Percentiles rank a stretch among this genome's conserved stretches.
phyloP scores from a whole-genome alignment of 225 moss, liverwort and hornwort genomes.

The Bryum argenteum region DNA sequence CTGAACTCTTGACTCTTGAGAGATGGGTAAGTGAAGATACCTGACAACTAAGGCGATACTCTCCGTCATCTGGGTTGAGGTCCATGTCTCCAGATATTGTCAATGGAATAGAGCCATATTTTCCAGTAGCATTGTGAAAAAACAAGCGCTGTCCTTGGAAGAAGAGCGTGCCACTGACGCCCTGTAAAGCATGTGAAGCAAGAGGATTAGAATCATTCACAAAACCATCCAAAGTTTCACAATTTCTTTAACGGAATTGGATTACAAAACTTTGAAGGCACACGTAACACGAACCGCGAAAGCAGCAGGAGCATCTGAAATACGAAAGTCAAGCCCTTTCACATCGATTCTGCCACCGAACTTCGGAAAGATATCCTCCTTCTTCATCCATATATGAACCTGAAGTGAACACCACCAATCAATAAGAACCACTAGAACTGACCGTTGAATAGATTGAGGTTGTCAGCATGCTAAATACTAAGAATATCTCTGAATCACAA shows the following conservation, averaged over 20 bases:
- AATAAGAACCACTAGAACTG: slow-evolving; percentile 12
- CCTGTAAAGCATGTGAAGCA: slow-evolving; percentile 63
- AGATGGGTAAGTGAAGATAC: slow-evolving; percentile 42
- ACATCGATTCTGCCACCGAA: slow-evolving; percentile 97
- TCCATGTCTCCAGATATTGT: slow-evolving; percentile 99
- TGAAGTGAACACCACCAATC: slow-evolving; percentile 37
- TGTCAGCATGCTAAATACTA: not conserved
- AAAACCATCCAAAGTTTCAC: slow-evolving; percentile 13
- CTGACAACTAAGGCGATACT: slow-evolving; percentile 99
- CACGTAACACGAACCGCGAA: slow-evolving; percentile 63
- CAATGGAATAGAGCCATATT: slow-evolving; percentile 89
- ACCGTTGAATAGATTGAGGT: slow-evolving; percentile 5
- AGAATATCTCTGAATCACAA: slow-evolving; percentile 9
- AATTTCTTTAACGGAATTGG: not conserved
- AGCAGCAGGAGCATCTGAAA: slow-evolving; percentile 87
- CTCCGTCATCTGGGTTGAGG: slow-evolving; percentile 93
- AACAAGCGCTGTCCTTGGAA: slow-evolving; percentile 90
- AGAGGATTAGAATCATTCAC: slow-evolving; percentile 14
- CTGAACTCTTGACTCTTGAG: slow-evolving; percentile 1
- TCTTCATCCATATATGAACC: slow-evolving; percentile 95
- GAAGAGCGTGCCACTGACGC: slow-evolving; percentile 85
- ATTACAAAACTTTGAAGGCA: slow-evolving; percentile 14
- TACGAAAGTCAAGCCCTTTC: slow-evolving; percentile 75
- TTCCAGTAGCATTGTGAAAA: slow-evolving; percentile 92
- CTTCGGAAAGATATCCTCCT: slow-evolving; percentile 81